Percentiles rank a stretch among this genome's conserved stretches.
These are phyloP conservation scores for Rhynchospora breviuscula DNA, from an alignment of 176 grass and related monocot genomes.

Conservation along the genomic window DNA sequence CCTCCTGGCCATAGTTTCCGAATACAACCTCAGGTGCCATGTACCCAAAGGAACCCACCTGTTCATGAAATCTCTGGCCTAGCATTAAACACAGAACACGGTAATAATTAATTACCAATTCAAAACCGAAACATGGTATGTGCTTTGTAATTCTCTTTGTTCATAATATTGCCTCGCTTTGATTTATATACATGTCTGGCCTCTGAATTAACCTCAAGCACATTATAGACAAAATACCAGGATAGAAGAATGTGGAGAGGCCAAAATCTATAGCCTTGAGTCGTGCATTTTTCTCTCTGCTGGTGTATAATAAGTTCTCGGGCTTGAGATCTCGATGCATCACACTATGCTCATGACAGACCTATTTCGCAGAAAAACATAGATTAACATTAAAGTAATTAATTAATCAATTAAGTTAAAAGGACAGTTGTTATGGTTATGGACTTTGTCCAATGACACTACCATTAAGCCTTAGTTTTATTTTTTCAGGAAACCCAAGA, in stretches of 20 bases:
- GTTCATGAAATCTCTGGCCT: background rate
- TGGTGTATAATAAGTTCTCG: background rate
- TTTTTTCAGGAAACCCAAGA: background rate
- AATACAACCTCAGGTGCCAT: constrained; percentile 12
- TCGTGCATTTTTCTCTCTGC: background rate
- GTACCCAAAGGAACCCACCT: background rate
- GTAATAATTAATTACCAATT: background rate
- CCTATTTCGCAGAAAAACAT: background rate
- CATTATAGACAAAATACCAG: background rate
- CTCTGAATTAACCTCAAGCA: background rate
- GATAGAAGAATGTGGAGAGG: background rate
- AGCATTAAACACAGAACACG: background rate
- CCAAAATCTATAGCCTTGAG: constrained; percentile 15
- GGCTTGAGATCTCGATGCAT: constrained; percentile 20
- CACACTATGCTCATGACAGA: background rate
- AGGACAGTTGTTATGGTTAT: background rate
- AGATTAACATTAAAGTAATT: background rate
- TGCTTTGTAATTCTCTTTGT: background rate
- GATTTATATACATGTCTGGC: background rate
- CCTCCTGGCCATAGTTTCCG: background rate
- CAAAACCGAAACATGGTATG: background rate
- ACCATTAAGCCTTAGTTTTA: background rate
- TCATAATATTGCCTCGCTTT: background rate
- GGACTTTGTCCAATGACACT: background rate
- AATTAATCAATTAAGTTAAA: background rate